These are phyloP conservation scores for Solanum sejunctum DNA, from an alignment of 257 asterid species.

Conservation along the genomic window DNA sequence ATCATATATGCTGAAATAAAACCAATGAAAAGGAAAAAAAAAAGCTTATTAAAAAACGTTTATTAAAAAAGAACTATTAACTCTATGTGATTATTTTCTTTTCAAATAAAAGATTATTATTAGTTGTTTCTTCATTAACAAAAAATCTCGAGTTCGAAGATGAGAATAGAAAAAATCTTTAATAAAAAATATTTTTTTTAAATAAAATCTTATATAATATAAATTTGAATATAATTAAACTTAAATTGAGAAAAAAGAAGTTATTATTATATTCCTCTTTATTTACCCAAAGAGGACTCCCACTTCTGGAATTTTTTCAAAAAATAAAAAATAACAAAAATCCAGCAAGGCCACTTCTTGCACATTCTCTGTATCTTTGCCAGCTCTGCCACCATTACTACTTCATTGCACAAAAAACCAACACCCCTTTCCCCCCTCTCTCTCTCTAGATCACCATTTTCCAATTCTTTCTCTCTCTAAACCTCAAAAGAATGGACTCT, in stretches of 20 bases:
- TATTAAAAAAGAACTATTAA: background rate
- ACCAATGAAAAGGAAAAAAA: background rate
- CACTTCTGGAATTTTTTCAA: background rate
- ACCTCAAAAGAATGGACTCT: constrained; percentile 14
- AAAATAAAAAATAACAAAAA: background rate
- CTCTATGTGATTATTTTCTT: background rate
- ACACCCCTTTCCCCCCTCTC: background rate
- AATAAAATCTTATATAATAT: accelerated
- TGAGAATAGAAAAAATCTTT: no score
- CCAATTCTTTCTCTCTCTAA: background rate
- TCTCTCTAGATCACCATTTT: background rate
- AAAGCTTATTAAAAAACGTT: no score
- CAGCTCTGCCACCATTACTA: background rate
- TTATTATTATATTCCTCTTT: background rate
- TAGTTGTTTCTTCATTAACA: no score
- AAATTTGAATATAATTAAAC: no score
- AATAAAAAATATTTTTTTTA: accelerated
- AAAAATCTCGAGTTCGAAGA: no score
- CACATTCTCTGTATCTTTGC: background rate
- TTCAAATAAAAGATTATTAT: background rate
- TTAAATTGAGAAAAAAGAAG: no score
- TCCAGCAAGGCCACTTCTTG: background rate
- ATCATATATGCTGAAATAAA: background rate
- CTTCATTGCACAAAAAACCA: background rate
- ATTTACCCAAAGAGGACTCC: background rate